A percentile compares a stretch with the other conserved stretches of the same genome.
Conservation (phyloP, 2,329 filamentous ascomycete species). For the Laburnicola sp. region DNA sequence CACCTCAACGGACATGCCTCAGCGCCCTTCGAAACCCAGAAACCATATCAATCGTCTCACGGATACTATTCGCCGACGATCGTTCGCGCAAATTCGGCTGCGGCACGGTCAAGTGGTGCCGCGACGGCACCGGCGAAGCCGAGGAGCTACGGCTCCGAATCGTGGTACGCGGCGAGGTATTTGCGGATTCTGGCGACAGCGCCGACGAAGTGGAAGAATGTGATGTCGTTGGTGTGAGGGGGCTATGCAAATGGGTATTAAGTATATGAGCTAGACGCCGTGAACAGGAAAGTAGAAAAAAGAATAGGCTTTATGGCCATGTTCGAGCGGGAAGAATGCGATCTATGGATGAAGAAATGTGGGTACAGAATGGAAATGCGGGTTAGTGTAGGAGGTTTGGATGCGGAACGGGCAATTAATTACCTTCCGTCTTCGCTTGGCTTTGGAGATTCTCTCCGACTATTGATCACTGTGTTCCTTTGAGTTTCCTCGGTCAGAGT, state of each 20-base stretch:
- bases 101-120: neutral
- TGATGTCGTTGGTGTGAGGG: conserved; percentile 16
- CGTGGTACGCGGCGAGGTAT: no score
- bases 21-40: conserved; percentile 10
- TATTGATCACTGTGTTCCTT: conserved; percentile 43
- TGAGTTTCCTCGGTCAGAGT: conserved; percentile 44
- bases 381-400: neutral
- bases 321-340: neutral
- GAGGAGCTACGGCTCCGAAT: conserved; percentile 10
- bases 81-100: conserved; percentile 2
- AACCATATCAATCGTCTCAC: conserved; percentile 9
- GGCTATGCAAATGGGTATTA: conserved; percentile 22
- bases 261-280: conserved; percentile 13
- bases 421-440: conserved; percentile 34
- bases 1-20: conserved; percentile 1
- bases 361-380: neutral
- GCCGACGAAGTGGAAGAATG: conserved; percentile 7
- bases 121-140: conserved; percentile 1
- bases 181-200: conserved; percentile 7
- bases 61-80: conserved; percentile 1
- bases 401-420: conserved; percentile 15
- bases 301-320: neutral
- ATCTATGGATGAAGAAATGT: neutral
- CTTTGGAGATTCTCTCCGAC: conserved; percentile 23
- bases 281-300: neutral